phyloP scores from a whole-genome alignment of 208 protist genomes.

The Wallacemonas sp. region DNA sequence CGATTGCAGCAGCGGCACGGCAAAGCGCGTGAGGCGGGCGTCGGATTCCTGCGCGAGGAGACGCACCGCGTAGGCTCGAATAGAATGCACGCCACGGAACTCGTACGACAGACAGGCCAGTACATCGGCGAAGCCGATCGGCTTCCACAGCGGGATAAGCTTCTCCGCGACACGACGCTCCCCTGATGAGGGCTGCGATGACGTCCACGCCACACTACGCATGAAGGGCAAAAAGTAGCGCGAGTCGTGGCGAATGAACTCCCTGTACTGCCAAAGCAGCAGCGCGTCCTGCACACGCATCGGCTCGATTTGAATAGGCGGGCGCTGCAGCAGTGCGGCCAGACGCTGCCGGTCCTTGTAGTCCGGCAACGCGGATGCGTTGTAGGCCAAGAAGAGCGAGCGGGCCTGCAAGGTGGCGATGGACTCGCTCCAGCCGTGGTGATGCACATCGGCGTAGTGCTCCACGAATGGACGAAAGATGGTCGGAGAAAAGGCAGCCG shows the following conservation, averaged over 20 bases:
- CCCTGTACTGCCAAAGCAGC: conserved; percentile 93
- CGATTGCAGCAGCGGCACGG: conserved; percentile 80
- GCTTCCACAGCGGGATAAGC: conserved; percentile 67
- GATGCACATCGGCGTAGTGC: conserved; percentile 35
- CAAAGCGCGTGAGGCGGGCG: conserved; percentile 40
- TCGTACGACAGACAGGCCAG: conserved; percentile 75
- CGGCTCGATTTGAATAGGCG: conserved; percentile 59
- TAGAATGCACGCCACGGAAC: conserved; percentile 52
- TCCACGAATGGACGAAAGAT: conserved; percentile 43
- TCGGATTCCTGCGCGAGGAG: conserved; percentile 51
- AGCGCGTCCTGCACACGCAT: conserved; percentile 80
- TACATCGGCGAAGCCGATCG: conserved; percentile 59
- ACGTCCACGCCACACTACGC: conserved; percentile 90
- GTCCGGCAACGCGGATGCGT: conserved; percentile 55
- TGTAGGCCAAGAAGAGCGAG: conserved; percentile 53
- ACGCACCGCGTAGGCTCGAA: conserved; percentile 73
- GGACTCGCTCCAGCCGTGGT: conserved; percentile 74
- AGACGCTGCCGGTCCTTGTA: conserved; percentile 69
- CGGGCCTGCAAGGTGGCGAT: conserved; percentile 55
- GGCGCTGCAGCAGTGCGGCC: conserved; percentile 41
- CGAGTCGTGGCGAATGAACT: conserved; percentile 77
- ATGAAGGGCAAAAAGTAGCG: conserved; percentile 92
- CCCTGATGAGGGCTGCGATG: conserved; percentile 31
- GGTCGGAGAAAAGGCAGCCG: conserved; percentile 22
- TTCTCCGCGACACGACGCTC: conserved; percentile 72